Evolutionary conservation across 345 rosid species (phyloP).

Genomic region (Linum trigynum): DNA sequence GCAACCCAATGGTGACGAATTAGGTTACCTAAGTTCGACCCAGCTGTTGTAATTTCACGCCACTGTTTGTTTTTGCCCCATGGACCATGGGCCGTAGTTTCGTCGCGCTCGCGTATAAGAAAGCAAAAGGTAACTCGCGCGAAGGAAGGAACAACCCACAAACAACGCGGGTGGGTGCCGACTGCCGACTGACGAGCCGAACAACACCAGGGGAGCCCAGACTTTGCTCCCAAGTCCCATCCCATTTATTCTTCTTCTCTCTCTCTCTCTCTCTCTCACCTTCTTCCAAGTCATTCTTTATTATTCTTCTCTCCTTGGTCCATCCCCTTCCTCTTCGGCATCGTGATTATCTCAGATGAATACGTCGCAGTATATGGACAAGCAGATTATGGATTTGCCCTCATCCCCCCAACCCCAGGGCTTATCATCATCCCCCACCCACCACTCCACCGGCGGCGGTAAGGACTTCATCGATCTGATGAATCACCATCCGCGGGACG

Average conservation of each 20-base stretch:
- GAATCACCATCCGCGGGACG: conserved; percentile 35
- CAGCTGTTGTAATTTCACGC: too few relatives aligned
- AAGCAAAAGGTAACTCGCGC: too few relatives aligned
- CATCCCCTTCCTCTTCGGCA: neutral
- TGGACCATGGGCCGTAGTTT: too few relatives aligned
- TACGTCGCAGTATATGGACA: conserved; percentile 58
- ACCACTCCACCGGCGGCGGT: conserved; percentile 7
- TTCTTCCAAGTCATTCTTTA: neutral
- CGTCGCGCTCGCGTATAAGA: too few relatives aligned
- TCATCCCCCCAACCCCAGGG: conserved; percentile 14
- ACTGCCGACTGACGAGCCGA: neutral
- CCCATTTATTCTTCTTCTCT: neutral
- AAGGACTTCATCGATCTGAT: conserved; percentile 47
- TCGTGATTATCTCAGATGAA: conserved; percentile 31
- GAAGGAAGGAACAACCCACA: too few relatives aligned
- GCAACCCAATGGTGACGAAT: too few relatives aligned
- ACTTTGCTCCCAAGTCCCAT: neutral
- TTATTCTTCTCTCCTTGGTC: too few relatives aligned
- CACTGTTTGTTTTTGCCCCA: too few relatives aligned
- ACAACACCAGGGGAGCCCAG: neutral
- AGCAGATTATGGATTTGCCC: conserved; percentile 76
- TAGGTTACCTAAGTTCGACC: too few relatives aligned
- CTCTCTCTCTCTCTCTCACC: neutral
- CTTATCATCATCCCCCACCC: neutral
- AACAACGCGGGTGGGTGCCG: neutral